Conservation (phyloP, 1,284 basidiomycete genomes). For the Tylopilus sp. region DNA sequence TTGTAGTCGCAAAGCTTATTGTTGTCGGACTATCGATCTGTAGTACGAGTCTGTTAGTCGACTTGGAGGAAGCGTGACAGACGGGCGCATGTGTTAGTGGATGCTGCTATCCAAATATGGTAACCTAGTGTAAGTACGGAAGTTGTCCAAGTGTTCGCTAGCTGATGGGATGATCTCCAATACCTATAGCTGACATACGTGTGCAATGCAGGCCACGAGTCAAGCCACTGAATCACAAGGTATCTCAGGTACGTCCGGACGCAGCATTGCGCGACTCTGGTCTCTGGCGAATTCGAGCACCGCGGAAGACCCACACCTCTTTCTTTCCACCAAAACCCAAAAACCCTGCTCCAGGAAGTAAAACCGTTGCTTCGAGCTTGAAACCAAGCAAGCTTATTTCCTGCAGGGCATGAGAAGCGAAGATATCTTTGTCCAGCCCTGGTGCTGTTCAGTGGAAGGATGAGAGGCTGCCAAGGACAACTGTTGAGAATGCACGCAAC, state of each 20-base stretch:
- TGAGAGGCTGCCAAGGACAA: slow-evolving; percentile 16
- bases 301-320: slow-evolving; percentile 50
- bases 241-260: slow-evolving; percentile 24
- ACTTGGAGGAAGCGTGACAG: too few relatives aligned
- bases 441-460: slow-evolving; percentile 24
- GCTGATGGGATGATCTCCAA: too few relatives aligned
- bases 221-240: neutral
- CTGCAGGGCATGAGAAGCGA: slow-evolving; percentile 42
- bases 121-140: too few relatives aligned
- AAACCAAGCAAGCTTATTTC: slow-evolving; percentile 41
- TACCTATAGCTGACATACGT: slow-evolving; percentile 4
- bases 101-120: too few relatives aligned
- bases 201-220: slow-evolving; percentile 14
- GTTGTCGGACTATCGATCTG: too few relatives aligned
- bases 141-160: too few relatives aligned
- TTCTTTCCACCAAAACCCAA: slow-evolving; percentile 41
- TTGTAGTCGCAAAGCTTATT: neutral
- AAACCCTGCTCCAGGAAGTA: slow-evolving; percentile 40
- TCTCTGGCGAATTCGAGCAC: slow-evolving; percentile 28
- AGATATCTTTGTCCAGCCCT: slow-evolving; percentile 40
- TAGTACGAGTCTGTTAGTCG: too few relatives aligned
- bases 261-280: slow-evolving; percentile 29
- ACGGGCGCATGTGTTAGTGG: too few relatives aligned
- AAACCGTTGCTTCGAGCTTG: slow-evolving; percentile 46
- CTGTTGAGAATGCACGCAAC: slow-evolving; percentile 33